These are phyloP conservation scores for Podila horticola DNA, from an alignment of 192 early-diverging fungal species.

Conservation along the genomic window DNA sequence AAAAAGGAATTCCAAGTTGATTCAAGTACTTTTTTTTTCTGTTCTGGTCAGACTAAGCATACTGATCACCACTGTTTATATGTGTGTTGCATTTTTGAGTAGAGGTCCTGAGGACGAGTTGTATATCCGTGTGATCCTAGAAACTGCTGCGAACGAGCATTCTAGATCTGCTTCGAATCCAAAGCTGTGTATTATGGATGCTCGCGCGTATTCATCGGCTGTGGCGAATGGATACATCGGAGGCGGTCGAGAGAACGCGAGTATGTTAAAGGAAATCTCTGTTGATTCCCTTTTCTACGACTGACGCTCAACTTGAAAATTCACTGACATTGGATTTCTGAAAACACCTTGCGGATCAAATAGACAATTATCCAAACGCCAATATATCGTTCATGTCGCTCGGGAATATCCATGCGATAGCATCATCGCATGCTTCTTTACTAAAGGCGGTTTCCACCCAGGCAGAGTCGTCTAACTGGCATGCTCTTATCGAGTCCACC, in stretches of 20 bases:
- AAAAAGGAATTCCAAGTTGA: background rate
- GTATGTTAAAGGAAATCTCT: conserved; percentile 16
- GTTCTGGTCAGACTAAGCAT: background rate
- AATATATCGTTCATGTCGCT: conserved; percentile 43
- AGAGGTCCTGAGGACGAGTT: conserved; percentile 53
- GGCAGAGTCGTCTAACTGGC: conserved; percentile 50
- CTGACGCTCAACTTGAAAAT: too few species aligned
- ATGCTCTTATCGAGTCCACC: conserved; percentile 46
- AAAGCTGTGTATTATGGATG: conserved; percentile 56
- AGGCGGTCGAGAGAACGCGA: conserved; percentile 55
- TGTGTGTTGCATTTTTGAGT: background rate
- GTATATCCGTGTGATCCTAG: conserved; percentile 48
- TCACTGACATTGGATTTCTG: too few species aligned
- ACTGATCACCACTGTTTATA: too few species aligned
- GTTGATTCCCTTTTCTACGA: too few species aligned
- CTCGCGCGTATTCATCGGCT: conserved; percentile 44
- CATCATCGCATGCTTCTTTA: conserved; percentile 32
- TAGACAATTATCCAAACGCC: conserved; percentile 54
- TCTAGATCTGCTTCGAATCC: background rate
- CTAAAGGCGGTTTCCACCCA: conserved; percentile 45
- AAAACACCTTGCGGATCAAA: background rate
- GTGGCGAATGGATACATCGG: conserved; percentile 45
- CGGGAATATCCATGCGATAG: conserved; percentile 52
- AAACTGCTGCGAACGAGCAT: conserved; percentile 31
- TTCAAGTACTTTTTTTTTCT: background rate